Conservation (phyloP, 208 protist genomes). For the Trypanosoma cruzi region DNA sequence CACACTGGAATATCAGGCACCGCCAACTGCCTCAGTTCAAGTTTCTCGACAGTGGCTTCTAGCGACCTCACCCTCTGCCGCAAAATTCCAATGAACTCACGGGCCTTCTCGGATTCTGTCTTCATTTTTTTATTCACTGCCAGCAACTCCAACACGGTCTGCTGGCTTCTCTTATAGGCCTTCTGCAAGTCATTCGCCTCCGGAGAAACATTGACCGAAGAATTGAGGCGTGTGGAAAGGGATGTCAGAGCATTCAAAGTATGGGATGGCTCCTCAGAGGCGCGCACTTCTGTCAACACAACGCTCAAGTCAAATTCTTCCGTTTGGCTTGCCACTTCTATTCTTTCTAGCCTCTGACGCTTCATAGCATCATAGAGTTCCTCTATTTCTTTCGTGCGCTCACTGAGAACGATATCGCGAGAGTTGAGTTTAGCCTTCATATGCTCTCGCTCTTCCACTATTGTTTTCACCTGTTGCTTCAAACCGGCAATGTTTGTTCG, state of each 20-base stretch:
- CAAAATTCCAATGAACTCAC: constrained; percentile 9
- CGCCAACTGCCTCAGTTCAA: constrained; percentile 25
- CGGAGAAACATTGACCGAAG: background rate
- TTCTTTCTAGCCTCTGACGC: background rate
- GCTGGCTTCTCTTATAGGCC: background rate
- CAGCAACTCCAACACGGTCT: background rate
- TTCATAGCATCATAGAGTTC: constrained; percentile 1
- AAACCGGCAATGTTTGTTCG: background rate
- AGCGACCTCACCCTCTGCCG: constrained; percentile 9
- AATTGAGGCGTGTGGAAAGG: background rate
- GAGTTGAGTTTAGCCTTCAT: background rate
- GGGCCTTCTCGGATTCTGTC: constrained; percentile 2
- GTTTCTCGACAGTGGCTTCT: constrained; percentile 11
- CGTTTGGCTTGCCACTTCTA: constrained; percentile 3
- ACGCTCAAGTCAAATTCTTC: background rate
- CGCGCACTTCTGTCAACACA: background rate
- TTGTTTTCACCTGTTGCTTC: background rate
- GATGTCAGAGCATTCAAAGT: no score
- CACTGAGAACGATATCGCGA: background rate
- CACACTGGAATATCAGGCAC: constrained; percentile 24
- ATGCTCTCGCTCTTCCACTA: constrained; percentile 5
- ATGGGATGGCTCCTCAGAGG: background rate
- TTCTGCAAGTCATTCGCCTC: background rate
- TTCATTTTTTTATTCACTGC: background rate
- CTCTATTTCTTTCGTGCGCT: constrained; percentile 18